These are phyloP conservation scores for Coprinopsis cinerea DNA, from an alignment of 768 basidiomycete species.

Conservation along the genomic window DNA sequence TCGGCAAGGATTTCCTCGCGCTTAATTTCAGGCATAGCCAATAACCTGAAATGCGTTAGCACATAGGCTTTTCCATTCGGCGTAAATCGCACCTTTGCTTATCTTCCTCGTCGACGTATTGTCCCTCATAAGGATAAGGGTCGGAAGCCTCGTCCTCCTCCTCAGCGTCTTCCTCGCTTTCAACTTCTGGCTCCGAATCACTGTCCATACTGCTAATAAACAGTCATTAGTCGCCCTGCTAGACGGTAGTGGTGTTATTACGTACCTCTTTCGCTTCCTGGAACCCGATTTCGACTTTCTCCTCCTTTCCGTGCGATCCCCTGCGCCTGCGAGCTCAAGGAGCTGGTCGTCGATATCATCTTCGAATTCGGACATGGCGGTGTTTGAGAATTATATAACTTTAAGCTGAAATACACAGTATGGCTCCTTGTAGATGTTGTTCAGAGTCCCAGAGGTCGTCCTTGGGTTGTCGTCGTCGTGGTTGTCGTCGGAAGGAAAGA, in stretches of 20 bases:
- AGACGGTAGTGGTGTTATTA: slow-evolving; percentile 29
- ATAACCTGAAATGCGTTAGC: slow-evolving; percentile 43
- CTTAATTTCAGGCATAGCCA: slow-evolving; percentile 79
- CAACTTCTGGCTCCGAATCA: slow-evolving; percentile 52
- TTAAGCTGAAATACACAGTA: not conserved
- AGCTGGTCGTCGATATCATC: slow-evolving; percentile 64
- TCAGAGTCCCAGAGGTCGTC: no score
- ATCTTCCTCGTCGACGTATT: slow-evolving; percentile 83
- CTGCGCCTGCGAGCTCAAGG: slow-evolving; percentile 71
- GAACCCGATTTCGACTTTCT: slow-evolving; percentile 30
- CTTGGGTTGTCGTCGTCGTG: no score
- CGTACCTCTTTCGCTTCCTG: slow-evolving; percentile 54
- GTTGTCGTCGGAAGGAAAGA: no score
- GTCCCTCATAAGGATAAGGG: slow-evolving; percentile 87
- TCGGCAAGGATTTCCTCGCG: slow-evolving; percentile 82
- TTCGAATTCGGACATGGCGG: slow-evolving; percentile 46
- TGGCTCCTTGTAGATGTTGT: no score
- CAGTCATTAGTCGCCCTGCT: slow-evolving; percentile 11
- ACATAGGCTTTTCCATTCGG: not conserved
- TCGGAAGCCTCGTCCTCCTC: slow-evolving; percentile 30
- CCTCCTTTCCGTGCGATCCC: slow-evolving; percentile 51
- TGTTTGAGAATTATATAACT: slow-evolving; percentile 3
- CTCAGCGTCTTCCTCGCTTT: slow-evolving; percentile 56
- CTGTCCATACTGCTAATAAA: slow-evolving; percentile 30
- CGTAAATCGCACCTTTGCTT: slow-evolving; percentile 59